These are phyloP conservation scores for Saccharomycopsis fibuligera DNA, from an alignment of 805 yeast species.

Conservation along the genomic window DNA sequence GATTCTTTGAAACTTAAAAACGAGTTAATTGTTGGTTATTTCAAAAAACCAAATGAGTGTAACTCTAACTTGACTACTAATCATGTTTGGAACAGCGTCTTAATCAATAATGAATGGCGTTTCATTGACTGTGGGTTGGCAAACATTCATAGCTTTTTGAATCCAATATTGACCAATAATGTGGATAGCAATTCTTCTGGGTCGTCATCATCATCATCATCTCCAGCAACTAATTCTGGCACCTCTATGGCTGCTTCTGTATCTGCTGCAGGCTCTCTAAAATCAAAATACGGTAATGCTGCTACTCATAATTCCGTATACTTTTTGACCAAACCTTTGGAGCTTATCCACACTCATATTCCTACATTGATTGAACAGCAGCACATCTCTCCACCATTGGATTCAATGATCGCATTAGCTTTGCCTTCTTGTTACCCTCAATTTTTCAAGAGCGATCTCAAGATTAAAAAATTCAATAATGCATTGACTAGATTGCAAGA, in stretches of 20 bases:
- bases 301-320: slow-evolving; percentile 47
- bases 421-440: slow-evolving; percentile 86
- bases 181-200: not conserved
- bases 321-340: slow-evolving; percentile 71
- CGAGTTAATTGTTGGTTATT: slow-evolving; percentile 74
- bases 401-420: slow-evolving; percentile 67
- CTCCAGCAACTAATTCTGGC: too few relatives aligned
- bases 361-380: slow-evolving; percentile 77
- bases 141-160: slow-evolving; percentile 47
- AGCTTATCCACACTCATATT: slow-evolving; percentile 75
- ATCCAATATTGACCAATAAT: slow-evolving; percentile 33
- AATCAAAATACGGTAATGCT: not conserved
- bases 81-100: slow-evolving; percentile 85
- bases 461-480: slow-evolving; percentile 64
- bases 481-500: slow-evolving; percentile 69
- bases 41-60: slow-evolving; percentile 69
- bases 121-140: slow-evolving; percentile 70
- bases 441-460: slow-evolving; percentile 53
- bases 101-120: slow-evolving; percentile 65
- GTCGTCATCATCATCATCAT: not conserved
- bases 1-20: slow-evolving; percentile 63
- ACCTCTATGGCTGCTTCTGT: not conserved
- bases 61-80: slow-evolving; percentile 44
- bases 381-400: slow-evolving; percentile 80
- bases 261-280: not conserved